Percentiles rank a stretch among this genome's conserved stretches.
Evolutionary conservation across 148 eudicot genomes (phyloP).

Genomic region (Arctostaphylos glauca): DNA sequence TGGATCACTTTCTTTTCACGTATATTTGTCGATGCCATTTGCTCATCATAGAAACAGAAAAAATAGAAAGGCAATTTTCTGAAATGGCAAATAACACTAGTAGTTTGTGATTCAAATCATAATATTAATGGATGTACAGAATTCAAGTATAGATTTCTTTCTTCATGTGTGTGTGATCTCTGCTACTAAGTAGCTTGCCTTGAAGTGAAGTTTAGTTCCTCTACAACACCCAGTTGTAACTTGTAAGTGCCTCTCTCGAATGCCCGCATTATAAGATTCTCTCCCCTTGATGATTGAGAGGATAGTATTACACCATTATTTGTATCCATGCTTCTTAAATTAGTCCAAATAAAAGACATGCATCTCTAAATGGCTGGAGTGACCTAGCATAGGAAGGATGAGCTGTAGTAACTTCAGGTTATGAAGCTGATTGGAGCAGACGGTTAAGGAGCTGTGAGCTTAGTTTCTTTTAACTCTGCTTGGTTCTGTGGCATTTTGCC

Average conservation of each 20-base stretch:
- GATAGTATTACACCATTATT: neutral
- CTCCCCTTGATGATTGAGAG: neutral
- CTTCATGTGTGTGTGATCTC: neutral
- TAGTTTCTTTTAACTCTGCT: neutral
- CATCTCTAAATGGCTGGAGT: neutral
- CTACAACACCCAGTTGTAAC: neutral
- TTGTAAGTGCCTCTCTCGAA: neutral
- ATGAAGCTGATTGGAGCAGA: neutral
- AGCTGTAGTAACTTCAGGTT: neutral
- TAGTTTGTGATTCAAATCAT: neutral
- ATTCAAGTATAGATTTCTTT: neutral
- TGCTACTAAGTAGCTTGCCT: neutral
- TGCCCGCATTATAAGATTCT: too few species aligned
- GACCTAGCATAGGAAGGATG: neutral
- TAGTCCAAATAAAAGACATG: neutral
- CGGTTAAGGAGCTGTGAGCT: neutral
- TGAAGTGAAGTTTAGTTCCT: neutral
- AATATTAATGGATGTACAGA: neutral
- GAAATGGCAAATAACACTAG: neutral
- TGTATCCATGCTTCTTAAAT: neutral
- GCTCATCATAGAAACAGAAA: neutral
- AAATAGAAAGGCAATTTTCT: neutral
- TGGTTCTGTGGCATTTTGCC: neutral
- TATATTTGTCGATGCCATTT: neutral
- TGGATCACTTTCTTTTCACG: slow-evolving; percentile 13